phyloP scores from a whole-genome alignment of 768 basidiomycete species.

The Pulveroboletus sp. region DNA sequence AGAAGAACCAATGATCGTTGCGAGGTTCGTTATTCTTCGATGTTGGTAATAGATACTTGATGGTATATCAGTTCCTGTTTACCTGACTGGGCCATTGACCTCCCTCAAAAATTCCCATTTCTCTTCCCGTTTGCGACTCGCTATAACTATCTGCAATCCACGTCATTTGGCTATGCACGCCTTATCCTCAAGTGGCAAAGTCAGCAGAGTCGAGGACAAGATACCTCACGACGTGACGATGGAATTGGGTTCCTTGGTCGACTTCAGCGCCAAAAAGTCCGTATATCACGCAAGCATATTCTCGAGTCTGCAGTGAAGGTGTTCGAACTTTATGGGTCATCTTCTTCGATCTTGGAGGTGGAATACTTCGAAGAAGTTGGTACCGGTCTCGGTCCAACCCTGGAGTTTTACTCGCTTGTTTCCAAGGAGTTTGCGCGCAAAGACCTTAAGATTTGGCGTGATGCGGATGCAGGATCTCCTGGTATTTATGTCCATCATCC shows the following conservation, averaged over 20 bases:
- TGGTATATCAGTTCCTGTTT: conserved; percentile 69
- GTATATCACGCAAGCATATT: conserved; percentile 91
- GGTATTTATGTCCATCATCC: conserved; percentile 81
- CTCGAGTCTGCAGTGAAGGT: conserved; percentile 96
- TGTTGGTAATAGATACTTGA: not conserved
- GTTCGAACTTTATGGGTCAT: conserved; percentile 93
- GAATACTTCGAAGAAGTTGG: conserved; percentile 99
- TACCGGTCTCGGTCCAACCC: conserved; percentile 92
- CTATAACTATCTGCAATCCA: conserved; percentile 95
- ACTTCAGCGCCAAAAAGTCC: conserved; percentile 91
- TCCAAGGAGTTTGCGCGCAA: conserved; percentile 91
- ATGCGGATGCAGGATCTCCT: conserved; percentile 59
- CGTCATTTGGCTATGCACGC: conserved; percentile 95
- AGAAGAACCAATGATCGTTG: conserved; percentile 99
- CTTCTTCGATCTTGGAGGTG: conserved; percentile 90
- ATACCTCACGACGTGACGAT: conserved; percentile 80
- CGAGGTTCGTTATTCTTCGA: conserved; percentile 58
- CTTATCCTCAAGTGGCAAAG: conserved; percentile 94
- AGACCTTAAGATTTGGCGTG: conserved; percentile 88
- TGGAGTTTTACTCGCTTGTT: conserved; percentile 98
- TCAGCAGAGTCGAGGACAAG: conserved; percentile 75
- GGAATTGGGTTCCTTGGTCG: conserved; percentile 90
- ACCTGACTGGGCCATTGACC: conserved; percentile 95
- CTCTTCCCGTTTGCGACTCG: conserved; percentile 98
- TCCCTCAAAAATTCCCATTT: conserved; percentile 97